Evolutionary conservation across 2,329 filamentous ascomycete species (phyloP), one percentile per base, ranked within the genome.

Genomic region (Xylaria sp.): DNA sequence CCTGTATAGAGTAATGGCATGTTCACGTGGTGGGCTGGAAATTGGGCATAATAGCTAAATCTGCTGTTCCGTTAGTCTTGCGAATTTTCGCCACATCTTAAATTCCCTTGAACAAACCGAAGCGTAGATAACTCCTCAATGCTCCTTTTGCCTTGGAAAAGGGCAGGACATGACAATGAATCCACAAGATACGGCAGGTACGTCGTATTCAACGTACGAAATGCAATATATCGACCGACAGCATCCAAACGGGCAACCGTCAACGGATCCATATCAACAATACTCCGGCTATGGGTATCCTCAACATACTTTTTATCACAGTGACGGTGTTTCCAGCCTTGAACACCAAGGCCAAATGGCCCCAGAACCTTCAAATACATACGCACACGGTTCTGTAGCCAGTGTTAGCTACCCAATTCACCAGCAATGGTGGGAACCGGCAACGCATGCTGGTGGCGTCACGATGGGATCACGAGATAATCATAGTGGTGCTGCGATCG

Each of bases 151-250:
- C 23, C 57, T 50, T 12, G 25, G 13, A 6, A 12, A 36, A 50
- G 7, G 30, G 13, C 10, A 36, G 20, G 41, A 23, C 20, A 18
- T 60, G 30, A 20, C 43, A 8, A 60, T 28, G 57, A 25, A 39
- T 30, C 48, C 12, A 30, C 56, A 61, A 55, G 34, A 52, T 65
- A 30, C 20, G 34, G n/a, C 32, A 30, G 45, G 34, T 8, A 18
- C 10, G 15, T 30, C 59, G 32, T 36, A 61, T 61, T 25, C 45
- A 43, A 28, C 45, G 6, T 61, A 61, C 32, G 59, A 41, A 8
- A 61, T 61, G 59, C 59, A 61, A 53, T 12, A 52, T 52, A n/a
- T 61, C 46, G 23, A 52, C 20, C 45, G 30, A 52, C 32, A 52
- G 23, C 20, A 13, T 41, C 46, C 20, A 41, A 32, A 15, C 30